Evolutionary conservation across 2,329 filamentous ascomycete species (phyloP).

Genomic region (Exserohilum rostratum): DNA sequence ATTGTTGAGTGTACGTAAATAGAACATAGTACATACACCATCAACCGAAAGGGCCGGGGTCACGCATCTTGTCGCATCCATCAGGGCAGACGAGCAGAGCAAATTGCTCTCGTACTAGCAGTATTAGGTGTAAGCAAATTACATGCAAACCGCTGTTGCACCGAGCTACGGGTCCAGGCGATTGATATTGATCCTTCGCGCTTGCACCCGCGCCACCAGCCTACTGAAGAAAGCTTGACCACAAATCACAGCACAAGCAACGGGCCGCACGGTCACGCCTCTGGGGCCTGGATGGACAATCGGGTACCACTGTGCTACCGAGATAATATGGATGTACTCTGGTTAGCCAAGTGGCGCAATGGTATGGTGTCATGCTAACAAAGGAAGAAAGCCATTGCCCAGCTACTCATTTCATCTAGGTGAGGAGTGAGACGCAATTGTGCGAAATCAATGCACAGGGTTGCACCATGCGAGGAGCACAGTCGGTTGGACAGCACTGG

Average conservation of each 20-base stretch:
- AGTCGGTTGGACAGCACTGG: conserved; percentile 36
- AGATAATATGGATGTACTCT: background rate
- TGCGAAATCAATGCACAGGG: conserved; percentile 9
- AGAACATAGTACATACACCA: too few species aligned
- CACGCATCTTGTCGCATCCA: background rate
- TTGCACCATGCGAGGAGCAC: conserved; percentile 23
- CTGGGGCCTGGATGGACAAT: conserved; percentile 15
- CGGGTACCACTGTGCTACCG: background rate
- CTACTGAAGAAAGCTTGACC: conserved; percentile 10
- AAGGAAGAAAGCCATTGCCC: background rate
- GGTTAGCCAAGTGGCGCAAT: conserved; percentile 10
- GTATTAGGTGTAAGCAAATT: too few species aligned
- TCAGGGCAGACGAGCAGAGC: too few species aligned
- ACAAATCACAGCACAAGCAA: conserved; percentile 1
- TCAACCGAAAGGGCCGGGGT: background rate
- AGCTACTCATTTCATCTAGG: background rate
- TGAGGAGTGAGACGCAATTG: conserved; percentile 10
- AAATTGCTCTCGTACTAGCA: too few species aligned
- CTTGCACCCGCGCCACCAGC: conserved; percentile 3
- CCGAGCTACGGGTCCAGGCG: too few species aligned
- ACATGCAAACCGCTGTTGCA: too few species aligned
- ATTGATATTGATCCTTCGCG: background rate
- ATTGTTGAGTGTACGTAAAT: too few species aligned
- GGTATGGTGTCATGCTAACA: conserved; percentile 15
- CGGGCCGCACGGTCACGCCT: conserved; percentile 15